Conservation (phyloP, 768 basidiomycete species). For the Amanita rubescens region DNA sequence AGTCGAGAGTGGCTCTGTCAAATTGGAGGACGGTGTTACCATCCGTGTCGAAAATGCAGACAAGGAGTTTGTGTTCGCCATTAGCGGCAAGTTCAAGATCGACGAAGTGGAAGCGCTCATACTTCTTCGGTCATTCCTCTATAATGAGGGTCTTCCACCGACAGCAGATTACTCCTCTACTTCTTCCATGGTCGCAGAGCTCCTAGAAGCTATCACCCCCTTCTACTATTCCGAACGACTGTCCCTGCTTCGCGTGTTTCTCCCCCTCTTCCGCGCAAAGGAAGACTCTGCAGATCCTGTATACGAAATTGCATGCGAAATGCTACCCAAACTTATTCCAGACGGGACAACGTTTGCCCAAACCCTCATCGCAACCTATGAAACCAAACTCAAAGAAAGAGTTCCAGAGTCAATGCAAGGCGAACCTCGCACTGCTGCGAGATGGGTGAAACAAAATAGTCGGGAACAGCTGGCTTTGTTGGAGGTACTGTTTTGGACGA, state of each 20-base stretch:
- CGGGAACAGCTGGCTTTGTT: conserved; percentile 76
- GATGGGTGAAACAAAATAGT: conserved; percentile 67
- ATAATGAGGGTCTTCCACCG: conserved; percentile 65
- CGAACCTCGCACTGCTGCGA: conserved; percentile 52
- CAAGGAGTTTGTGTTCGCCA: conserved; percentile 61
- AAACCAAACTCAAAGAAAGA: conserved; percentile 40
- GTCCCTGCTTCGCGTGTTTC: conserved; percentile 57
- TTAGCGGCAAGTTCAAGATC: conserved; percentile 67
- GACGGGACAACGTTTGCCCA: conserved; percentile 60
- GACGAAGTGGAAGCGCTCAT: conserved; percentile 77
- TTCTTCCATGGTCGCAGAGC: conserved; percentile 42
- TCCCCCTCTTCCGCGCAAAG: conserved; percentile 68
- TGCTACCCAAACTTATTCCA: conserved; percentile 53
- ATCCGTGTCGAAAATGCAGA: conserved; percentile 60
- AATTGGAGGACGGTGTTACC: conserved; percentile 56
- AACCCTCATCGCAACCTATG: conserved; percentile 54
- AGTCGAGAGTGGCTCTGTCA: conserved; percentile 61
- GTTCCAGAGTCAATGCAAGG: conserved; percentile 37
- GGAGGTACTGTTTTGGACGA: conserved; percentile 84
- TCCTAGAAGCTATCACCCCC: conserved; percentile 64
- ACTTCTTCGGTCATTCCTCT: conserved; percentile 69
- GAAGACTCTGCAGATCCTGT: conserved; percentile 49
- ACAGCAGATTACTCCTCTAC: conserved; percentile 34
- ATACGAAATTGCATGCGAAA: conserved; percentile 43
- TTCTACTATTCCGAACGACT: conserved; percentile 83